Percentiles rank a stretch among this genome's conserved stretches.
Conservation (phyloP, 1,139 yeast genomes). For the Hyphopichia fennica region DNA sequence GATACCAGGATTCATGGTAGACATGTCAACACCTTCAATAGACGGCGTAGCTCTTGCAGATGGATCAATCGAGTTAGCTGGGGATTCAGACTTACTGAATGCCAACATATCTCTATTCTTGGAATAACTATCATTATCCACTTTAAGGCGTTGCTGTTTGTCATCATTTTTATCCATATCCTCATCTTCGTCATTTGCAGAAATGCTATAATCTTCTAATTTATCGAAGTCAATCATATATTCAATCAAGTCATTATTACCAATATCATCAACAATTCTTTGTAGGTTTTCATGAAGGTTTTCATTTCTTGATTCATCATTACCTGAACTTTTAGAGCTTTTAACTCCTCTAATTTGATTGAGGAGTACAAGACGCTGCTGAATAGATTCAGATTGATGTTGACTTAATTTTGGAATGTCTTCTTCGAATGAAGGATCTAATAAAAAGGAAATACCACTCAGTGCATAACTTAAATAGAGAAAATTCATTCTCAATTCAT, state of each 20-base stretch:
- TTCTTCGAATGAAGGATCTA: constrained; percentile 66
- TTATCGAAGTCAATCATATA: constrained; percentile 18
- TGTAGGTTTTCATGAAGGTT: constrained; percentile 38
- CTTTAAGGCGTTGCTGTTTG: neutral
- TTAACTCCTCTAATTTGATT: constrained; percentile 31
- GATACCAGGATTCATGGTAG: constrained; percentile 45
- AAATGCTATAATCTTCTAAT: constrained; percentile 9
- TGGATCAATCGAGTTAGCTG: constrained; percentile 24
- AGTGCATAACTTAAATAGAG: constrained; percentile 59
- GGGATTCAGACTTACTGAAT: constrained; percentile 6
- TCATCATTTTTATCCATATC: constrained; percentile 10
- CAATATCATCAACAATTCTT: constrained; percentile 40
- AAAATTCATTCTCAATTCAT: constrained; percentile 56
- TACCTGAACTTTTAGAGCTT: constrained; percentile 10
- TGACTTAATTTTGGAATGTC: constrained; percentile 40
- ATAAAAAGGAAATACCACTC: constrained; percentile 73
- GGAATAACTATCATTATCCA: neutral
- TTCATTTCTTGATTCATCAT: constrained; percentile 29
- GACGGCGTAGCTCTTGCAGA: constrained; percentile 43
- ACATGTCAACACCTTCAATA: constrained; percentile 44
- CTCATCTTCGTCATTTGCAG: constrained; percentile 26
- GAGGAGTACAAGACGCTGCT: constrained; percentile 32
- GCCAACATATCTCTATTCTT: neutral
- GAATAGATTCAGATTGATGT: constrained; percentile 34
- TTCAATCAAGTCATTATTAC: constrained; percentile 17